Percentiles rank a stretch among this genome's conserved stretches.
Conservation (phyloP, 306 rosid genomes). For the Herpetospermum pedunculosum region DNA sequence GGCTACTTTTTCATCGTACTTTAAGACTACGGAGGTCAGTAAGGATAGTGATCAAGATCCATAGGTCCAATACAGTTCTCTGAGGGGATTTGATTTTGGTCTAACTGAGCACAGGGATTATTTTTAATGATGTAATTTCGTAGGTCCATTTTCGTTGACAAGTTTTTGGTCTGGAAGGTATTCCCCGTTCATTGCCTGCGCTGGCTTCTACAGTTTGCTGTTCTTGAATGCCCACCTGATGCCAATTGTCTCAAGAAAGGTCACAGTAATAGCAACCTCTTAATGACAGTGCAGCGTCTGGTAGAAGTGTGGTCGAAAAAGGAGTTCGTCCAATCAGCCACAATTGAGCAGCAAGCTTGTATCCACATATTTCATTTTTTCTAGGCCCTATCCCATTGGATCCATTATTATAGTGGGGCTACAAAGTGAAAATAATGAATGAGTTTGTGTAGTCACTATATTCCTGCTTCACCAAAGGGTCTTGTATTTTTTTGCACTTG, state of each 20-base stretch:
- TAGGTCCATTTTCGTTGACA: slow-evolving; percentile 80
- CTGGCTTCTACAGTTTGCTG: slow-evolving; percentile 86
- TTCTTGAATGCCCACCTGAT: slow-evolving; percentile 60
- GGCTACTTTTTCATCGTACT: slow-evolving; percentile 58
- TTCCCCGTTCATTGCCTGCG: slow-evolving; percentile 75
- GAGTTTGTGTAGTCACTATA: background rate
- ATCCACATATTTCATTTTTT: slow-evolving; percentile 44
- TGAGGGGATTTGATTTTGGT: background rate
- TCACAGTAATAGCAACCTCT: slow-evolving; percentile 27
- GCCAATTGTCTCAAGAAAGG: slow-evolving; percentile 26
- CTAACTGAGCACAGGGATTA: background rate
- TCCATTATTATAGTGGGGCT: background rate
- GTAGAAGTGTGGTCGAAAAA: slow-evolving; percentile 63
- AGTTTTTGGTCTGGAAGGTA: slow-evolving; percentile 81
- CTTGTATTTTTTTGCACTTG: slow-evolving; percentile 1
- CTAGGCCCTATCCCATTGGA: slow-evolving; percentile 3
- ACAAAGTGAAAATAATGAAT: background rate
- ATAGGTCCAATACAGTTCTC: background rate
- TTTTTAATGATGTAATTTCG: slow-evolving; percentile 19
- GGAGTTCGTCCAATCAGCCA: slow-evolving; percentile 81
- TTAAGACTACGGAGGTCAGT: slow-evolving; percentile 39
- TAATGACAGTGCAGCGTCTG: slow-evolving; percentile 45
- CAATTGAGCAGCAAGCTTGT: slow-evolving; percentile 87
- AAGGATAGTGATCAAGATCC: slow-evolving; percentile 37
- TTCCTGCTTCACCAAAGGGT: background rate